Evolutionary conservation across 2,329 filamentous ascomycete genomes (phyloP), one percentile per base, ranked within the genome.

Genomic region (Magnaporthales sp.): DNA sequence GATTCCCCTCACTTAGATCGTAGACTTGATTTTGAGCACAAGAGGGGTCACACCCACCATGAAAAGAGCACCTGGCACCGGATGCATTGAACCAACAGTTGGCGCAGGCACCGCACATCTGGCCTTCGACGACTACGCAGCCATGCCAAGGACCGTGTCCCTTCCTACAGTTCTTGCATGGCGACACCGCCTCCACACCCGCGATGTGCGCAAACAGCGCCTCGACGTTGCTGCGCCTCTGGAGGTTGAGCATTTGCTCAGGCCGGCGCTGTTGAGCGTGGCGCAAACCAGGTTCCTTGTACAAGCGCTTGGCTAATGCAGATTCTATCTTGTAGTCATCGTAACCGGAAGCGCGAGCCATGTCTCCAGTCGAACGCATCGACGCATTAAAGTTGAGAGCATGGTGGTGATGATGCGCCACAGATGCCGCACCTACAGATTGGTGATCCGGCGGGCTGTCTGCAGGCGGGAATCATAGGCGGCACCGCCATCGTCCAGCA

Each of bases 1-100:
- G 62, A 32, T 27, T 38, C 38, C n/a, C 38, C 19, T 46, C 38
- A 46, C 38, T n/a, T 24, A 32, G 62, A 22, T 19, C 11, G 13
- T 15, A 29, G 27, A 22, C 22, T 4, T 24, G 22, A n/a, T 62
- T 29, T 26, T 66, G 64, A 38, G 22, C 10, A n/a, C 27, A 31
- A 62, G 27, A 19, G 15, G 51, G 8, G 38, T 58, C 5, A 1
- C 31, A 73, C 81, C 69, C 76, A 86, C 85, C 84, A 68, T 87
- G 85, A 71, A 86, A 87, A 15, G 84, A 86, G 68, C 85, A 88
- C 64, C 85, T 76, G 10, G 83, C 80, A 10, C 85, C 85, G 64
- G 84, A 86, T 8, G 85, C 85, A 67, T 88, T 88, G 74, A 84
- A 87, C 85, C 85, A 87, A 73, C 85, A 88, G 71, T 88, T 88